These are phyloP conservation scores for Adenanthera pavonina DNA, from an alignment of 306 rosid genomes.

Conservation along the genomic window DNA sequence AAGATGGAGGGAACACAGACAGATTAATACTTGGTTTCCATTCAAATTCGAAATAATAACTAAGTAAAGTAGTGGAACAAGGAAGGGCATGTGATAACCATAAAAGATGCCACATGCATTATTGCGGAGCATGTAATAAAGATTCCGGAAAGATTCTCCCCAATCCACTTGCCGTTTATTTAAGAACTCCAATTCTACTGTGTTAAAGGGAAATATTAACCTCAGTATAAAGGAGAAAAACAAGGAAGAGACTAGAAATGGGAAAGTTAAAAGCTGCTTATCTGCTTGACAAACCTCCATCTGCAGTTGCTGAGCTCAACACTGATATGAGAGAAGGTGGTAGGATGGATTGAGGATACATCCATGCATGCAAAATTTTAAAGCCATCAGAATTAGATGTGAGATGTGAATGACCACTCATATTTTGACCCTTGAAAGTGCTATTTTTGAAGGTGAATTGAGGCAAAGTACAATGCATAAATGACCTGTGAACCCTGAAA, in stretches of 20 bases:
- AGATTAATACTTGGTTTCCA: slow-evolving; percentile 22
- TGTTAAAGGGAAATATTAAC: slow-evolving; percentile 29
- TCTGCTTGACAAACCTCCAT: slow-evolving; percentile 59
- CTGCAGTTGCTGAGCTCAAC: slow-evolving; percentile 69
- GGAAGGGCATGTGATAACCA: slow-evolving; percentile 58
- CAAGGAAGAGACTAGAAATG: slow-evolving; percentile 19
- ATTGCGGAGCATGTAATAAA: slow-evolving; percentile 85
- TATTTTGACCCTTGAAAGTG: slow-evolving; percentile 46
- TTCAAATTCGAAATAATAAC: background rate
- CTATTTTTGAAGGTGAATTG: slow-evolving; percentile 44
- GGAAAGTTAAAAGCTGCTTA: slow-evolving; percentile 28
- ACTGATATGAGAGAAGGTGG: slow-evolving; percentile 76
- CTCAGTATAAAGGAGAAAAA: slow-evolving; percentile 28
- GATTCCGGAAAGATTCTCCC: slow-evolving; percentile 92
- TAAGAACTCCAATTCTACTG: slow-evolving; percentile 78
- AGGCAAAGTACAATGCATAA: slow-evolving; percentile 50
- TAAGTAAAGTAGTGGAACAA: slow-evolving; percentile 13
- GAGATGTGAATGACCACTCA: slow-evolving; percentile 34
- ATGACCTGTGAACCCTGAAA: slow-evolving; percentile 56
- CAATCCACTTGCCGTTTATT: slow-evolving; percentile 73
- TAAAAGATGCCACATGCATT: slow-evolving; percentile 82
- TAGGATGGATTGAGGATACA: slow-evolving; percentile 86
- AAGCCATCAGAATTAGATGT: slow-evolving; percentile 40
- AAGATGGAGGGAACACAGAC: background rate
- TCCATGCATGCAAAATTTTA: slow-evolving; percentile 77